Evolutionary conservation across 2,329 filamentous ascomycete genomes (phyloP).

Genomic region (Aspergillus brasiliensis): DNA sequence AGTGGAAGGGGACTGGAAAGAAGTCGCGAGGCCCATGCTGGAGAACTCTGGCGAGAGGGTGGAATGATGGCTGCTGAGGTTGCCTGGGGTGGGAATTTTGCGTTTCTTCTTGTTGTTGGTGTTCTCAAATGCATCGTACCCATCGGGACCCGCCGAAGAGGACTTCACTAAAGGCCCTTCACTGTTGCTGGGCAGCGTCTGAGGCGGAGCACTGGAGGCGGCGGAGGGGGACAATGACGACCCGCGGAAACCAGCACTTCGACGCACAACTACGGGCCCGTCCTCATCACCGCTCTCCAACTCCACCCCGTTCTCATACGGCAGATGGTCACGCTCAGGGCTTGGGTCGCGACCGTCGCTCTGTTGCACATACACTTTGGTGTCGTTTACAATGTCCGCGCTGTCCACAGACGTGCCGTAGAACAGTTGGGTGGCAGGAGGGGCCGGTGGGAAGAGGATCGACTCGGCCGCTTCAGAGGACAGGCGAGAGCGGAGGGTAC

Average conservation of each 20-base stretch:
- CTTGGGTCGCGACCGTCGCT: slow-evolving; percentile 43
- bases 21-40: slow-evolving; percentile 60
- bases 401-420: slow-evolving; percentile 66
- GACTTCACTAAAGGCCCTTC: slow-evolving; percentile 47
- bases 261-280: slow-evolving; percentile 44
- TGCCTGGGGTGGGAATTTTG: slow-evolving; percentile 90
- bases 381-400: slow-evolving; percentile 53
- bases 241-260: slow-evolving; percentile 45
- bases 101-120: slow-evolving; percentile 99
- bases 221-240: slow-evolving; percentile 38
- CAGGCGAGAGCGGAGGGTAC: slow-evolving; percentile 81
- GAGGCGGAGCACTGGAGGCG: slow-evolving; percentile 29
- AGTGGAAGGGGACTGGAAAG: slow-evolving; percentile 48
- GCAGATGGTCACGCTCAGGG: slow-evolving; percentile 45
- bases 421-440: slow-evolving; percentile 72
- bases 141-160: slow-evolving; percentile 75
- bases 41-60: slow-evolving; percentile 65
- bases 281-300: slow-evolving; percentile 66
- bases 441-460: slow-evolving; percentile 78
- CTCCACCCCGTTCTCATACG: slow-evolving; percentile 58
- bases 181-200: slow-evolving; percentile 29
- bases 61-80: slow-evolving; percentile 62
- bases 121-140: slow-evolving; percentile 97
- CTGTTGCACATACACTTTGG: slow-evolving; percentile 51
- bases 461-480: slow-evolving; percentile 81